Base-by-base conservation (phyloP, 2,329 filamentous ascomycete species). In the Ophiostoma himal-ulmi region DNA sequence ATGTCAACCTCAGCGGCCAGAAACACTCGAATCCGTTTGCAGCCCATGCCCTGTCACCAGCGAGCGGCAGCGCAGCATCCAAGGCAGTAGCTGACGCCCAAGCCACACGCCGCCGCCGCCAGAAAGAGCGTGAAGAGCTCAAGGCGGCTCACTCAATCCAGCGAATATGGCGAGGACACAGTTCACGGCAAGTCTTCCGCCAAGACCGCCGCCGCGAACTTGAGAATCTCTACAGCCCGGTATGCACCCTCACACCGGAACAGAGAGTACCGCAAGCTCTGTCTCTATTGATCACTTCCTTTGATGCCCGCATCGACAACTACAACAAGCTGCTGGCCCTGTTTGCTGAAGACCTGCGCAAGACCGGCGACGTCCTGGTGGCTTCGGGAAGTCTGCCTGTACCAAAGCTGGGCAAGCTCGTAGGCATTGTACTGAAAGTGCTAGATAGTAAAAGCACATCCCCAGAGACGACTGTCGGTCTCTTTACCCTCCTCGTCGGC, bases 1-100 rank as follows among this genome's bases (percentile, higher is more conserved):
- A 97, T 79, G 93, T 98, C 78, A 97, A 98, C 80, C 89, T 99
- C 73, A 95, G 93, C 74, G 95, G 93, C 73, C 90, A 94, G 75
- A 78, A 76, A 62, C 88, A 87, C 74, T 83, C 84, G 68, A 96
- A 97, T 77, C 92, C 93, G 3, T 96, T 95, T 79, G 89, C 86
- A 72, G 86, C 86, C 74, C 84, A 84, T 41, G 82, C 84, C 60
- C 87, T 88, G 83, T 81, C 82, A 20, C 82, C 86, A 5, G 81
- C 84, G 14, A 83, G 83, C 8, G 84, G 85, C 20, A 84, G 87
- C 1, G 89, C 88, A 22, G 85, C 91, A 5, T 91, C 92, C 75
- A 89, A 90, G 76, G 90, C 94, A 1, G 86, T 98, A 37, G 91
- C 90, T 64, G 89, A 92, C 75, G 94, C 94, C 37, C 93, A 97